Conservation (phyloP, 768 basidiomycete genomes). For the Leccinum boreale region DNA sequence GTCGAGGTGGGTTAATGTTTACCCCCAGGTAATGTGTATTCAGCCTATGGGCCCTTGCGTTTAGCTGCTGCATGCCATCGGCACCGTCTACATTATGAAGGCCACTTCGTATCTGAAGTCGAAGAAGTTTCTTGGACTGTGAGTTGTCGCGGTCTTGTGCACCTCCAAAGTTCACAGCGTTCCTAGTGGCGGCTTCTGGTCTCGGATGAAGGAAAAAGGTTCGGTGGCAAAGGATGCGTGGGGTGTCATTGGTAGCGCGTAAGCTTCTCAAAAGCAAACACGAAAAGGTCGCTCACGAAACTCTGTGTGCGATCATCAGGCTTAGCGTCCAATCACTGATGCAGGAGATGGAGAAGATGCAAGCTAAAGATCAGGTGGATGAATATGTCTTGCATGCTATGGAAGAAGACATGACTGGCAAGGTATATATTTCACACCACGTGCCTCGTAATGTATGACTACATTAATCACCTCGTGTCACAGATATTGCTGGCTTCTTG, state of each 20-base stretch:
- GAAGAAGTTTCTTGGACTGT: constrained; percentile 88
- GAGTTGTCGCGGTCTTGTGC: constrained; percentile 32
- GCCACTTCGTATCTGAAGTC: constrained; percentile 89
- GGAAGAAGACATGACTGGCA: constrained; percentile 92
- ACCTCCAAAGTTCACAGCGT: constrained; percentile 7
- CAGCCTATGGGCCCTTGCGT: not conserved
- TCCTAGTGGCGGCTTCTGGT: constrained; percentile 82
- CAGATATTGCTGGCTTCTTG: constrained; percentile 95
- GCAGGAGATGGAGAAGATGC: constrained; percentile 87
- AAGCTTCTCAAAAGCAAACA: constrained; percentile 39
- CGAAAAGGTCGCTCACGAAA: constrained; percentile 56
- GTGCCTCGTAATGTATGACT: not conserved
- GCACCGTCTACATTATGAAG: constrained; percentile 90
- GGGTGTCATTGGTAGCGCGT: constrained; percentile 96
- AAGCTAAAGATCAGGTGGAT: constrained; percentile 81
- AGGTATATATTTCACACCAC: constrained; percentile 42
- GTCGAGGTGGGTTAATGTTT: constrained; percentile 63
- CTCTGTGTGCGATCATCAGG: constrained; percentile 28
- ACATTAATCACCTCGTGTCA: not conserved
- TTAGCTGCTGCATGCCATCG: constrained; percentile 86
- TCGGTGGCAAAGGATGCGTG: constrained; percentile 92
- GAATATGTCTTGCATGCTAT: constrained; percentile 85
- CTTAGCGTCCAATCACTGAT: constrained; percentile 24
- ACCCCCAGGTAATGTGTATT: not conserved
- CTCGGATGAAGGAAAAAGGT: constrained; percentile 92